Evolutionary conservation across 106 monocot genomes (phyloP), one percentile per base, ranked within the genome.

Genomic region (Xerophyta viscosa): DNA sequence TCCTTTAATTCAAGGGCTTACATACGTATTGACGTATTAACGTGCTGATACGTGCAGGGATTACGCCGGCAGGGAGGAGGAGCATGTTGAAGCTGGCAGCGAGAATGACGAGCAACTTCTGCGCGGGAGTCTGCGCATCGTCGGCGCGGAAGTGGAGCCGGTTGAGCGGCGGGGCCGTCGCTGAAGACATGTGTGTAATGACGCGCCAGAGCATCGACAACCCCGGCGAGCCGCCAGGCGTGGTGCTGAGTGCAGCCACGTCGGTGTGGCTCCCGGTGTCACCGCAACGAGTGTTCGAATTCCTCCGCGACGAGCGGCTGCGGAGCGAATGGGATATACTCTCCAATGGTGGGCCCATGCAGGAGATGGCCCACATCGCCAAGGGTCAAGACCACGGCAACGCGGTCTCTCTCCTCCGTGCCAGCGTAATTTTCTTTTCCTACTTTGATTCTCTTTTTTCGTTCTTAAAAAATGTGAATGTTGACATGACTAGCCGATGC

Each of bases 251-350:
- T 37, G 92, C 87, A 1, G 92, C 92, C 17, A 92, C 86, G 0
- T 82, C 92, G 0, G 92, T 87, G 0, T 86, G 92, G 92, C 64
- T 92, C 1, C 86, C 82, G 3, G 70, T 73, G 3, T 21, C 70
- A 2, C 73, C 82, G 22, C 58, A 60, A 20, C 65, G 86, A 4
- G 57, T 92, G 14, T 92, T 92, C 50, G 74, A 87, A 18, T 92
- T 92, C 71, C 70, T 92, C n/a, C 71, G 86, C 15, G 71, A 92
- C 36, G 86, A 78, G 62, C 33, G 53, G 20, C 65, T 92, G 6
- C 78, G 92, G 2, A 79, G 86, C 65, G 66, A 80, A 73, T 92
- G 92, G 92, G 92, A 92, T 43, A 87, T 92, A 12, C 79, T 92
- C 25, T 82, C 82, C 45, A 88, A 94, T 29, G 93, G 93, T 30